A percentile compares a stretch with the other conserved stretches of the same genome.
These are phyloP conservation scores for Penicillium expansum DNA, from an alignment of 2,329 filamentous ascomycete species.

Conservation along the genomic window DNA sequence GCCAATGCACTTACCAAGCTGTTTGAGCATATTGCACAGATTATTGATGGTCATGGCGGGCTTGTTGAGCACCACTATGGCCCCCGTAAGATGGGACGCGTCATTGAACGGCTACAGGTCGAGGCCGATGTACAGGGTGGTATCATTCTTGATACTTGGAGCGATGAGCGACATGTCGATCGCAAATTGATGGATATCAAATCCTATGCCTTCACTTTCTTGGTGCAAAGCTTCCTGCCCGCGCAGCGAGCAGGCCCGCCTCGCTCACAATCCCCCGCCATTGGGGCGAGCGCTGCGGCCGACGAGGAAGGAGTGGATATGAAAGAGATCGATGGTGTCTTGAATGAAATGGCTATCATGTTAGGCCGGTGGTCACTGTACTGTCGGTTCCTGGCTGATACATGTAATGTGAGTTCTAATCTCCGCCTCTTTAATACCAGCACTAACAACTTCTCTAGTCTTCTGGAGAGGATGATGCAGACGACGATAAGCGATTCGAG, in stretches of 20 bases:
- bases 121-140: constrained; percentile 96
- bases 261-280: constrained; percentile 73
- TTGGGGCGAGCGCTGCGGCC: constrained; percentile 50
- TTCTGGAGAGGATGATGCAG: constrained; percentile 49
- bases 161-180: constrained; percentile 80
- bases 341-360: constrained; percentile 90
- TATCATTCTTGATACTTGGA: constrained; percentile 93
- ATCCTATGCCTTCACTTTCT: constrained; percentile 94
- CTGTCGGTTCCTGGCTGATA: constrained; percentile 80
- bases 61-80: constrained; percentile 95
- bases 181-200: constrained; percentile 91
- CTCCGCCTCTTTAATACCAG: neutral
- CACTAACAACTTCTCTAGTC: constrained; percentile 13
- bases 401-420: constrained; percentile 66
- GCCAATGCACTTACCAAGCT: constrained; percentile 84
- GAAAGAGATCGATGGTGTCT: constrained; percentile 86
- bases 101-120: constrained; percentile 87
- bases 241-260: constrained; percentile 65
- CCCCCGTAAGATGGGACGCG: constrained; percentile 84
- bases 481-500: constrained; percentile 57
- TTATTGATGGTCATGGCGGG: constrained; percentile 85
- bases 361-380: constrained; percentile 91
- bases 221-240: constrained; percentile 89
- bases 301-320: constrained; percentile 95
- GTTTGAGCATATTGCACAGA: constrained; percentile 96